These are phyloP conservation scores for Leishmania arabica DNA, from an alignment of 208 protist genomes.

Conservation along the genomic window DNA sequence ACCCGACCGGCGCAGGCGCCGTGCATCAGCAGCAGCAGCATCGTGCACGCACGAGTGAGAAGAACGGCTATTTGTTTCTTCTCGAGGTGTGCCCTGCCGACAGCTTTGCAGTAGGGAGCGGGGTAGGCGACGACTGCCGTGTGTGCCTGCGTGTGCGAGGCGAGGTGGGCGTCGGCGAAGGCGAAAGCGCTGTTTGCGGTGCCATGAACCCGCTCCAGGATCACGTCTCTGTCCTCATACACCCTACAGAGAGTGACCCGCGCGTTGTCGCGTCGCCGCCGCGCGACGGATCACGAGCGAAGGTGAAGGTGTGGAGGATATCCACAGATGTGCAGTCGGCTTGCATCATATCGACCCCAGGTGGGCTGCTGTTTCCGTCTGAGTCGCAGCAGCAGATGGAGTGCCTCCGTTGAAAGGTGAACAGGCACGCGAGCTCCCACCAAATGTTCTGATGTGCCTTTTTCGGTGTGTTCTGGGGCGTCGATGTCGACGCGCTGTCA, in stretches of 20 bases:
- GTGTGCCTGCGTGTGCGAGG: conserved; percentile 25
- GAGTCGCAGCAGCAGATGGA: conserved; percentile 3
- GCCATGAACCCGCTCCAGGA: conserved; percentile 12
- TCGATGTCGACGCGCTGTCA: not conserved
- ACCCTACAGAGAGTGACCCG: not conserved
- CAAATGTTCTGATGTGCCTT: not conserved
- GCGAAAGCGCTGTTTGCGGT: conserved; percentile 27
- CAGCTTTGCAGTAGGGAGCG: not conserved
- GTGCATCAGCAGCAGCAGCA: conserved; percentile 5
- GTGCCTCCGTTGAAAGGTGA: conserved; percentile 2
- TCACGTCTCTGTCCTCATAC: conserved; percentile 21
- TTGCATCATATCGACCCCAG: not conserved
- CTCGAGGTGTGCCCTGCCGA: conserved; percentile 24
- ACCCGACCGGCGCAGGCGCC: not conserved
- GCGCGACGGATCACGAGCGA: conserved; percentile 1
- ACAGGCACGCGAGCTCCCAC: too few species aligned
- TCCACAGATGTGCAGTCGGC: not conserved
- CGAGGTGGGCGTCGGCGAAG: conserved; percentile 20
- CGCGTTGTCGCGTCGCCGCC: not conserved
- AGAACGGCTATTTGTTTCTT: conserved; percentile 23
- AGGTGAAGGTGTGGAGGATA: conserved; percentile 32
- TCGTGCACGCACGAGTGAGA: not conserved
- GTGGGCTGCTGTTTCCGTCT: not conserved
- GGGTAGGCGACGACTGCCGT: not conserved
- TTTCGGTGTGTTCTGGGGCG: not conserved